phyloP scores from a whole-genome alignment of 2,329 filamentous ascomycete genomes.

The Laburnicola sp. region DNA sequence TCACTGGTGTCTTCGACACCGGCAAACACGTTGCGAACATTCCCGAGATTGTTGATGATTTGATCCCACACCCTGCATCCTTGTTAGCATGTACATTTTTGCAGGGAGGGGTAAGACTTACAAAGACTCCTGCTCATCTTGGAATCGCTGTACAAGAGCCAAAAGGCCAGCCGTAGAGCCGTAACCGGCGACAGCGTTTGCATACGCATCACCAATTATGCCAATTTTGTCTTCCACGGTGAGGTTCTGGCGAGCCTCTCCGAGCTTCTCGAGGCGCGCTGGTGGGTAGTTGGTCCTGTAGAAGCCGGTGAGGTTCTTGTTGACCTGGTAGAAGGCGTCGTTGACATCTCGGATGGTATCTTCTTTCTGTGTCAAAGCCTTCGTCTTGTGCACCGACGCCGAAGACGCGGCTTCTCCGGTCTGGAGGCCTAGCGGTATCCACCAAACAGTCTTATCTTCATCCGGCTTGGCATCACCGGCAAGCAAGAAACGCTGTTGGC shows the following conservation, averaged over 20 bases:
- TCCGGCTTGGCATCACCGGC: conserved; percentile 88
- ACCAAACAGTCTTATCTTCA: conserved; percentile 92
- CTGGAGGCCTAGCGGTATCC: conserved; percentile 86
- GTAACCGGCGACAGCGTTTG: conserved; percentile 84
- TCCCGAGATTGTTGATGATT: conserved; percentile 73
- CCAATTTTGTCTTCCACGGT: conserved; percentile 90
- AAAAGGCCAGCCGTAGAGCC: conserved; percentile 80
- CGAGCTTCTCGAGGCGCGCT: conserved; percentile 77
- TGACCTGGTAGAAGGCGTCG: conserved; percentile 88
- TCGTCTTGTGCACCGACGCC: conserved; percentile 62
- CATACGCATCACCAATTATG: conserved; percentile 84
- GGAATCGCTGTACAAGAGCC: conserved; percentile 82
- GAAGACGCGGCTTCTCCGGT: conserved; percentile 63
- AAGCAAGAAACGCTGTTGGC: conserved; percentile 86
- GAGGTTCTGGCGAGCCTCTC: conserved; percentile 73
- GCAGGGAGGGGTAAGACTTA: conserved; percentile 35
- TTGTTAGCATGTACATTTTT: conserved; percentile 6
- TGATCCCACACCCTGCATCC: conserved; percentile 75
- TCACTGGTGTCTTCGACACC: conserved; percentile 71
- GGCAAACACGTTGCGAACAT: conserved; percentile 82
- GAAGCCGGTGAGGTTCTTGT: conserved; percentile 84
- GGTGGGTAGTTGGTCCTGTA: conserved; percentile 93
- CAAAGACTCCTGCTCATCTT: conserved; percentile 78
- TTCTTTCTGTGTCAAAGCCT: conserved; percentile 74
- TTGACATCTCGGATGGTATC: conserved; percentile 75